These are phyloP conservation scores for Aspergillus tubingensis DNA, from an alignment of 2,329 filamentous ascomycete species.

Conservation along the genomic window DNA sequence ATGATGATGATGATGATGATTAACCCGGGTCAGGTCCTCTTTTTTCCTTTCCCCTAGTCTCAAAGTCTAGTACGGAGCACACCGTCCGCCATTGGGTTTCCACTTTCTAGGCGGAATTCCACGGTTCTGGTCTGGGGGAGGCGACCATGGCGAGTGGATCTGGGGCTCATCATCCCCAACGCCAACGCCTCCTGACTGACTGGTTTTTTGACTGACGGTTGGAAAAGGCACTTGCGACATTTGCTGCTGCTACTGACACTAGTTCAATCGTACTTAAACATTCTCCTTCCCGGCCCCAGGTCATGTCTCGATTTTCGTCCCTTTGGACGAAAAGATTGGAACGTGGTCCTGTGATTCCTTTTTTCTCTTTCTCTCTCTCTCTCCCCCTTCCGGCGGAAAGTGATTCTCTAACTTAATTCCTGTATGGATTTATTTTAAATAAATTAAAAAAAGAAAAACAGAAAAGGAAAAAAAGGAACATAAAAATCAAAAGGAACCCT, in stretches of 20 bases:
- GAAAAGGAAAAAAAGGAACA: conserved; percentile 10
- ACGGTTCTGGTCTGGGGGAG: conserved; percentile 32
- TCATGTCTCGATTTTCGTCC: conserved; percentile 24
- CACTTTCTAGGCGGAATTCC: conserved; percentile 11
- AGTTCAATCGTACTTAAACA: conserved; percentile 32
- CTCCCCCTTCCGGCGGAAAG: neutral
- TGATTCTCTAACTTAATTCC: neutral
- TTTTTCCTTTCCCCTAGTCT: neutral
- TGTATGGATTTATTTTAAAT: neutral
- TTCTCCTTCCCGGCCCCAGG: conserved; percentile 27
- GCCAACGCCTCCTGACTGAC: conserved; percentile 23
- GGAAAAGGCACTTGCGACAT: conserved; percentile 6
- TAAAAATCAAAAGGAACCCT: conserved; percentile 17
- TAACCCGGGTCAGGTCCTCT: neutral
- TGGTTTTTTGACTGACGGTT: conserved; percentile 4
- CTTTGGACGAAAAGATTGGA: conserved; percentile 23
- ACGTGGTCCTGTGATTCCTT: conserved; percentile 6
- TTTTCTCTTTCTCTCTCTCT: no score
- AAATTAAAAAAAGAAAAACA: conserved; percentile 10
- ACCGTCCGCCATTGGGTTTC: conserved; percentile 11
- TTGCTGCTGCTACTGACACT: conserved; percentile 6
- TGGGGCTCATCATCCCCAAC: conserved; percentile 27
- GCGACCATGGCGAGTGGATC: conserved; percentile 26
- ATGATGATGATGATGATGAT: conserved; percentile 2
- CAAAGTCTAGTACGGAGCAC: neutral